Evolutionary conservation across 78 protist species (phyloP), one percentile per base, ranked within the genome.

Genomic region (Anaeramoeba ignava): DNA sequence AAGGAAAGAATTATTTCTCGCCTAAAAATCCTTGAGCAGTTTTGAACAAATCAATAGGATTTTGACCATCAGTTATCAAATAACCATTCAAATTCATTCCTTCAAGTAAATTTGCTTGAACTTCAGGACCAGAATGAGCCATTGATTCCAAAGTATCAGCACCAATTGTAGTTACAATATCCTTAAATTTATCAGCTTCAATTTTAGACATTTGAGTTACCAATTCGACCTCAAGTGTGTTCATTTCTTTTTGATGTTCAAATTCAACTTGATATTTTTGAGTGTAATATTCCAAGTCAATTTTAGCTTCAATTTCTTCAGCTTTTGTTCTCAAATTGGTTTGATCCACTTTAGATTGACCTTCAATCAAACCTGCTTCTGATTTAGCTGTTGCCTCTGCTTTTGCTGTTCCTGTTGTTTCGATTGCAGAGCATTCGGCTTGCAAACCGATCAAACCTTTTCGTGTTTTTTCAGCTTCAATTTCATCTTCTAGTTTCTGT

Each of bases 331-430:
- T 23, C 39, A 85, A 84, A 73, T 84, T 42, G 39, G 94, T 90
- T 78, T 84, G 93, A 81, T 90, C 80, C 54, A 92, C 92, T 12
- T 81, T 86, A 31, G 91, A 3, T 83, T 92, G 89, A 17, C 91
- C 91, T 41, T 81, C 93, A 68, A 92, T 91, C 36, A 41, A 40
- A 0, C 89, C 41, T 1, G 93, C 93, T 81, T 86, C 93, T n/a
- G n/a, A n/a, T n/a, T n/a, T n/a, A 40, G 93, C 95, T 39, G 79
- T 78, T 38, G 95, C 95, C 38, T 92, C 93, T 38, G 95, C 95
- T 38, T 40, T 82, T 41, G 92, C 90, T 37, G 78, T 87, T 39
- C 96, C 96, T n/a, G 90, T 84, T 38, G 94, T 73, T 86, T 93
- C 93, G 54, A 93, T 87, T 39, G 90, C 82, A 3, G 88, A 87